Evolutionary conservation across 2,329 filamentous ascomycete genomes (phyloP).

Genomic region (Saccharata proteae): DNA sequence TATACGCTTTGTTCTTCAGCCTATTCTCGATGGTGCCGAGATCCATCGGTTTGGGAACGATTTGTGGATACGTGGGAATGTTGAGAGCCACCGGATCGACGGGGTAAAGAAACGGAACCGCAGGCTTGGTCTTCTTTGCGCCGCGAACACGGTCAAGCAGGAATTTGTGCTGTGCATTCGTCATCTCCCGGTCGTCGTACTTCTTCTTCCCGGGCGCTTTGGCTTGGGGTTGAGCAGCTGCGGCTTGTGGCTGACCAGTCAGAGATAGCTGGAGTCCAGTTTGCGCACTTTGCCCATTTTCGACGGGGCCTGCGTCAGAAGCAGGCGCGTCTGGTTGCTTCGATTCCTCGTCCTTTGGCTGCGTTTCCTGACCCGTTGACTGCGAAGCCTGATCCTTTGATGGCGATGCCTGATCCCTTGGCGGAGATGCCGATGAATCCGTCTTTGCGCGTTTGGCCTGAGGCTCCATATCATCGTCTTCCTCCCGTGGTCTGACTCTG

Average conservation of each 20-base stretch:
- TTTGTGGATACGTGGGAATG: slow-evolving; percentile 61
- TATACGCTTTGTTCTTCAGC: slow-evolving; percentile 59
- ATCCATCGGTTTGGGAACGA: slow-evolving; percentile 73
- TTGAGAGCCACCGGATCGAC: slow-evolving; percentile 65
- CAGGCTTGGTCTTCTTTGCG: slow-evolving; percentile 77
- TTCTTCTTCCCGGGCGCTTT: slow-evolving; percentile 12
- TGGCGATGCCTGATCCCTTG: too few relatives aligned
- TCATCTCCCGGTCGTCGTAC: slow-evolving; percentile 38
- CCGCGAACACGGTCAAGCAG: slow-evolving; percentile 56
- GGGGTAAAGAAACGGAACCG: slow-evolving; percentile 61
- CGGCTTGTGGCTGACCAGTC: background rate
- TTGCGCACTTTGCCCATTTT: too few relatives aligned
- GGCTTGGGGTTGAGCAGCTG: background rate
- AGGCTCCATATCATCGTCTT: slow-evolving; percentile 55
- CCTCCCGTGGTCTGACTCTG: slow-evolving; percentile 60
- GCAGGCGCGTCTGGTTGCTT: slow-evolving; percentile 32
- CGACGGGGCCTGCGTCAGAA: background rate
- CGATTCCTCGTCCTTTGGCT: slow-evolving; percentile 26
- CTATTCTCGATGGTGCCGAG: slow-evolving; percentile 71
- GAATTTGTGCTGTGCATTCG: slow-evolving; percentile 47
- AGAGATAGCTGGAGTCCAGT: background rate
- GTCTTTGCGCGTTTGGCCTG: slow-evolving; percentile 72
- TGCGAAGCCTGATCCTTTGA: too few relatives aligned
- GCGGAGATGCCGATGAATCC: too few relatives aligned
- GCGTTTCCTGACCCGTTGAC: slow-evolving; percentile 24